Evolutionary conservation across 106 monocot species (phyloP), one percentile per base, ranked within the genome.

Genomic region (Apostasia ramifera): DNA sequence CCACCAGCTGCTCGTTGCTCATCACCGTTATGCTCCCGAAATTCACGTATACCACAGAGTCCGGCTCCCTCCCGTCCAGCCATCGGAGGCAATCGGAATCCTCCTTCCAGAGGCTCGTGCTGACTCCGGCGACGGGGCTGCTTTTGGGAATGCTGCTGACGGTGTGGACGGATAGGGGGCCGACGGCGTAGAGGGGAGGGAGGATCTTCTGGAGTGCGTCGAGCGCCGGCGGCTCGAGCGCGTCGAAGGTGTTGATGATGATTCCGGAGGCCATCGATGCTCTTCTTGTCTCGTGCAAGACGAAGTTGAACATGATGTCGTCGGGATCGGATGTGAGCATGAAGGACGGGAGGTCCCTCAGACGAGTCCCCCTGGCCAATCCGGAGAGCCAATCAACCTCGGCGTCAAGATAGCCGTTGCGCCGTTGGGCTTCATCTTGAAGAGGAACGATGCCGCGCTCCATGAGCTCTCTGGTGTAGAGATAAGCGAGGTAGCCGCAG

Each of bases 371-470:
- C 14, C 26, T 41, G 3, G 8, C 42, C 57, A 71, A 39, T 12
- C 71, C 71, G 4, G 60, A 50, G 7, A 61, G 41, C 61, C 61
- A 71, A 39, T 71, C 61, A 1, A 71, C 38, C n/a, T 60, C 40
- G 4, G 71, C 42, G 4, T 71, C 51, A 40, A 71, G 71, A 43
- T 58, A 71, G 12, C 71, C 71, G 41, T 75, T 75, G 40, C 40
- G 59, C 39, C 59, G 57, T 39, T 61, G 49, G 5, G 40, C 49
- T 13, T 13, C 75, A 75, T 48, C 74, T 74, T 55, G 65, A 6
- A 63, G 48, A 9, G 77, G 77, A 40, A 66, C 51, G 8, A 71
- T 47, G 26, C 77, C 77, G 71, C 77, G 54, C 37, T 78, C 78
- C 37, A 72, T 14, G 12, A 78, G 50, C 6, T 78, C 66, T 5